These are phyloP conservation scores for Neofusicoccum parvum DNA, from an alignment of 2,329 filamentous ascomycete species.

Conservation along the genomic window DNA sequence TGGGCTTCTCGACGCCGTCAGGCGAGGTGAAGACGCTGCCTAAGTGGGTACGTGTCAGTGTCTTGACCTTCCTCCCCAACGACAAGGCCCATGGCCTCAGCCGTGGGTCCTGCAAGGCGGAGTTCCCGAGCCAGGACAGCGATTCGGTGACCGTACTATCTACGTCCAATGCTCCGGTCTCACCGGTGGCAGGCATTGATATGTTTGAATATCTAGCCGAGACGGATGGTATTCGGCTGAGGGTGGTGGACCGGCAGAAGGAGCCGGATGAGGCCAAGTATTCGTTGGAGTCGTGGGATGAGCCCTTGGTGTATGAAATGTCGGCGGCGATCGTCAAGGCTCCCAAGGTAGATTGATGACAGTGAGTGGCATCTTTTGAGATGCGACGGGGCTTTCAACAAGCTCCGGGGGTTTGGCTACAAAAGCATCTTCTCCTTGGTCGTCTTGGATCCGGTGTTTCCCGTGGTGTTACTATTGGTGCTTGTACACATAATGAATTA, in stretches of 20 bases:
- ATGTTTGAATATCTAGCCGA: neutral
- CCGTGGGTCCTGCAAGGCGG: neutral
- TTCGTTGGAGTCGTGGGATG: neutral
- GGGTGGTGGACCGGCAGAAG: neutral
- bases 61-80: neutral
- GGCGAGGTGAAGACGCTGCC: neutral
- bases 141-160: neutral
- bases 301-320: neutral
- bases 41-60: neutral
- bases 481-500: too few relatives aligned
- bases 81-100: neutral
- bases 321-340: constrained; percentile 4
- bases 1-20: neutral
- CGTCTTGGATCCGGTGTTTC: too few relatives aligned
- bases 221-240: neutral
- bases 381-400: constrained; percentile 5
- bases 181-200: neutral
- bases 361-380: neutral
- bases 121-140: neutral
- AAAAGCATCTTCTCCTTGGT: too few relatives aligned
- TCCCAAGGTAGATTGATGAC: neutral
- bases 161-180: neutral
- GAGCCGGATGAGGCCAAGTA: neutral
- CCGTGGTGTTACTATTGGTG: too few relatives aligned
- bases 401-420: too few relatives aligned